Base-by-base conservation (phyloP, 2,329 filamentous ascomycete species). In the Paraconiothyrium brasiliense region DNA sequence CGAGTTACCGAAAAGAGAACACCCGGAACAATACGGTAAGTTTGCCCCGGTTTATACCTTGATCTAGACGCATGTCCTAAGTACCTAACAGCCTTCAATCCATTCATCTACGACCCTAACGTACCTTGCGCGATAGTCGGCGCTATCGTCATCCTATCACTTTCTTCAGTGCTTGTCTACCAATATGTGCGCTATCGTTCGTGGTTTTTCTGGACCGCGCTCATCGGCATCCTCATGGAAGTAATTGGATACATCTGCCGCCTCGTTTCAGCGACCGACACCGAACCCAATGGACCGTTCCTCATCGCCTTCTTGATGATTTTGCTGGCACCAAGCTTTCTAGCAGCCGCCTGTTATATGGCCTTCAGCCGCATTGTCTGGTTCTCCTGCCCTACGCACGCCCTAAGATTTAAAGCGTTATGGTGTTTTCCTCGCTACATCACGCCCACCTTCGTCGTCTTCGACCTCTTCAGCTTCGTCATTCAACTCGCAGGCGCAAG, bases 191-290 rank as follows among this genome's bases (percentile, higher is more conserved):
- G 75, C n/a, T 68, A 76, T 44, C 68, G 68, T 39, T 73, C 76
- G 64, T 78, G 72, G 70, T 78, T 78, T 61, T 76, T 77, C 68
- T 77, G 75, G 75, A 67, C 74, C 0, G 70, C 71, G 54, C 66
- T 77, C 46, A 73, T 75, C 56, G 74, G 66, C 55, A 66, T 78
- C 5, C 9, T 73, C 24, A 77, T 86, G 69, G 84, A 87, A 67
- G 71, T 76, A 0, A 75, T 87, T 22, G 86, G 85, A 16, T 87
- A 87, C 66, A 70, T 84, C 43, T 84, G 81, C 13, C 83, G 86
- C 57, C 74, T 81, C 4, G 66, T 84, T 24, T 82, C 82, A 0
- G 70, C 76, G 9, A 64, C 68, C 20, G 67, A 78, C 37, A 75
- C 78, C n/a, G 64, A 68, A 24, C 60, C 71, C 34, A 71, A 76